A percentile compares a stretch with the other conserved stretches of the same genome.
These are phyloP conservation scores for Aspergillus haitiensis DNA, from an alignment of 495 filamentous ascomycete genomes.

Conservation along the genomic window DNA sequence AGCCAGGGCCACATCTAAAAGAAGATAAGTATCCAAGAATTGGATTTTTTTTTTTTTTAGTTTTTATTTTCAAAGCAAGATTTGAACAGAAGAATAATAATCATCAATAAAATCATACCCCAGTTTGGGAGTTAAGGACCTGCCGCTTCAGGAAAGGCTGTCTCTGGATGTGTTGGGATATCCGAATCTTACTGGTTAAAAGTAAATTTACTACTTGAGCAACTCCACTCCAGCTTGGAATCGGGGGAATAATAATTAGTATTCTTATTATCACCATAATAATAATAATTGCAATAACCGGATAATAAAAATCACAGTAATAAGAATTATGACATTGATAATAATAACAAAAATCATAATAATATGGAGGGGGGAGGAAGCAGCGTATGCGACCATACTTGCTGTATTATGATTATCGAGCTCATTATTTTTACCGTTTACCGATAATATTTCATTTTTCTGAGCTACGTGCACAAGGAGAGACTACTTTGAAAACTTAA, in stretches of 20 bases:
- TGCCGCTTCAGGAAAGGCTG: conserved; percentile 30
- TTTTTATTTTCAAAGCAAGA: not conserved
- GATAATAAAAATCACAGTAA: not conserved
- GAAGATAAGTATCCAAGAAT: too few relatives aligned
- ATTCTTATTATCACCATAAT: too few relatives aligned
- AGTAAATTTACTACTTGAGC: conserved; percentile 11
- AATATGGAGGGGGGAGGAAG: not conserved
- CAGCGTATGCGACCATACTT: not conserved
- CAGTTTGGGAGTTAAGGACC: conserved; percentile 27
- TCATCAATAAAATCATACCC: conserved; percentile 10
- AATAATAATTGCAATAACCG: not conserved
- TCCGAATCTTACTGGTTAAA: conserved; percentile 3
- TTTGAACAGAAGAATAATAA: conserved; percentile 1
- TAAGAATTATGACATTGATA: not conserved
- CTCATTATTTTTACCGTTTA: not conserved
- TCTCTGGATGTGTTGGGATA: conserved; percentile 4
- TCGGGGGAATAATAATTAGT: conserved; percentile 19
- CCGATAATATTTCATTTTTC: not conserved
- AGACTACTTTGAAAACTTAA: not conserved
- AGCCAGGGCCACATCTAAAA: too few relatives aligned
- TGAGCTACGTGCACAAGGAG: not conserved
- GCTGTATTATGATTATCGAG: not conserved
- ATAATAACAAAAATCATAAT: not conserved
- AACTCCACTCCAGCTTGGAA: conserved; percentile 8
- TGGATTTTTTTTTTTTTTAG: too few relatives aligned